These are phyloP conservation scores for Microbotryum violaceum DNA, from an alignment of 1,284 basidiomycete genomes.

Conservation along the genomic window DNA sequence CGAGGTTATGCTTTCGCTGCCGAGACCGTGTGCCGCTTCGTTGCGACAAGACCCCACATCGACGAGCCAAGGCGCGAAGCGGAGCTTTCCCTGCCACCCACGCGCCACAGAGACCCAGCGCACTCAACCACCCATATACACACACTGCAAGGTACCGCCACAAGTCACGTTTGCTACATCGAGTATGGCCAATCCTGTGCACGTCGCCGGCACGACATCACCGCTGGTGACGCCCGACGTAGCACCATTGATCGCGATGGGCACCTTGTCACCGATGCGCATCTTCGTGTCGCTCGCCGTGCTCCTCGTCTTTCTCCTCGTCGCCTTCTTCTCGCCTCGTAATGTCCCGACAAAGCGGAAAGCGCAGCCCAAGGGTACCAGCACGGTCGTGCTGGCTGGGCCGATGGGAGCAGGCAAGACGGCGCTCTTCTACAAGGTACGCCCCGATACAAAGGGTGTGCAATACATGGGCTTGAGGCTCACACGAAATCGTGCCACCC, in stretches of 20 bases:
- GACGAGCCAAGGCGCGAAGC: too few relatives aligned
- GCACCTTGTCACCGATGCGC: not conserved
- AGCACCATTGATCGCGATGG: not conserved
- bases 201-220: too few relatives aligned
- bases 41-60: too few relatives aligned
- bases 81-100: too few relatives aligned
- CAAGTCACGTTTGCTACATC: not conserved
- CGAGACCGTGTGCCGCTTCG: too few relatives aligned
- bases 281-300: slow-evolving; percentile 17
- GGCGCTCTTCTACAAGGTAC: slow-evolving; percentile 30
- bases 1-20: too few relatives aligned
- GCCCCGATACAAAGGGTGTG: not conserved
- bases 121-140: too few relatives aligned
- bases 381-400: slow-evolving; percentile 27
- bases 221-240: too few relatives aligned
- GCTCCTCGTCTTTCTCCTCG: slow-evolving; percentile 16
- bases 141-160: not conserved
- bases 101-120: too few relatives aligned
- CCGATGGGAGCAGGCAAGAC: slow-evolving; percentile 34
- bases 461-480: not conserved
- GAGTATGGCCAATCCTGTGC: too few relatives aligned
- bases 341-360: not conserved
- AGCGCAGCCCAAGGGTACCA: not conserved
- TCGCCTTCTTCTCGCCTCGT: slow-evolving; percentile 3
- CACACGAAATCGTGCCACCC: not conserved